phyloP scores from a whole-genome alignment of 768 basidiomycete species.

The Mycena metata region DNA sequence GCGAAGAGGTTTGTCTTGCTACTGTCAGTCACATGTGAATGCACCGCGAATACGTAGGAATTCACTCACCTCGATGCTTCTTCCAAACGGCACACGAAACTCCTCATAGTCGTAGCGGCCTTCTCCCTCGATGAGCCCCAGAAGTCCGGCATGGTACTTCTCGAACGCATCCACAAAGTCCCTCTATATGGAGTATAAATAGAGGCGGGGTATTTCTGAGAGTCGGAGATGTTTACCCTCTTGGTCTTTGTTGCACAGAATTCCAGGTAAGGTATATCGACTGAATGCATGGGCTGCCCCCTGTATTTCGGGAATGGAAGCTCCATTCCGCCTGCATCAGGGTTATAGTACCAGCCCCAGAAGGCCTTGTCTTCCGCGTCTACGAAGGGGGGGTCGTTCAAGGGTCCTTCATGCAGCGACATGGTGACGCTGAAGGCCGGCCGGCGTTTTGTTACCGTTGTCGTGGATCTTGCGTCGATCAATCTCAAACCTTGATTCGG shows the following conservation, averaged over 20 bases:
- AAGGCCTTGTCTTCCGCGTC: background rate
- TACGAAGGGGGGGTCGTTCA: background rate
- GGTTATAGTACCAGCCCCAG: background rate
- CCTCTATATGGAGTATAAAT: background rate
- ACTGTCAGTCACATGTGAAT: background rate
- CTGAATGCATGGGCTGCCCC: background rate
- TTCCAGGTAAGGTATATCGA: background rate
- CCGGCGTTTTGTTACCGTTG: too few relatives aligned
- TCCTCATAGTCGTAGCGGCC: background rate
- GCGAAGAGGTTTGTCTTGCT: background rate
- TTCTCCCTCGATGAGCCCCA: background rate
- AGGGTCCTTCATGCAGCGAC: background rate
- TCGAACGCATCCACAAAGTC: background rate
- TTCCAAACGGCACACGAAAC: background rate
- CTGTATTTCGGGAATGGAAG: background rate
- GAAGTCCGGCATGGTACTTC: background rate
- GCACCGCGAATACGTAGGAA: too few relatives aligned
- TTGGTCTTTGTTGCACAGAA: background rate
- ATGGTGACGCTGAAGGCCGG: too few relatives aligned
- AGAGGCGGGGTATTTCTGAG: background rate
- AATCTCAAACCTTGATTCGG: too few relatives aligned
- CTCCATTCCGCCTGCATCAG: background rate
- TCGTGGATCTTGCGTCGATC: too few relatives aligned
- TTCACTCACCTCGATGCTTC: background rate
- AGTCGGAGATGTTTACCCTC: background rate